Evolutionary conservation across 805 yeast species (phyloP).

Genomic region (Kregervanrija pseudodelftensis): DNA sequence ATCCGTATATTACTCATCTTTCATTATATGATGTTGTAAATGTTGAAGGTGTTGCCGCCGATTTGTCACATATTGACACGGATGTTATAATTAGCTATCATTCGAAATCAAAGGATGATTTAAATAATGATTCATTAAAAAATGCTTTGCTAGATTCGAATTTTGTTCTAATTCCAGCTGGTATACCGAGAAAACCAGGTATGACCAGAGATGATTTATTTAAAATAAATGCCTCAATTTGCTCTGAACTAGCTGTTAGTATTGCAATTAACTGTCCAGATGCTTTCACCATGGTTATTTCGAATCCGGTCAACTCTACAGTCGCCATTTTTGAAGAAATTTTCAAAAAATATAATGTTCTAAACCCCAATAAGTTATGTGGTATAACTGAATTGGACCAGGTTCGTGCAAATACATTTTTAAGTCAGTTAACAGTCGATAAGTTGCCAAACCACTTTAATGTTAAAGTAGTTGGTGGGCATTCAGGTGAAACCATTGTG

Average conservation of each 20-base stretch:
- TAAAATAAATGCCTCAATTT: constrained; percentile 60
- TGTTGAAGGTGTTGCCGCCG: constrained; percentile 51
- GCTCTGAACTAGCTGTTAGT: constrained; percentile 64
- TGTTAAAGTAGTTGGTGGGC: constrained; percentile 86
- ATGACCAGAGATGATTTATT: constrained; percentile 60
- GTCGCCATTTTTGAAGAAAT: constrained; percentile 85
- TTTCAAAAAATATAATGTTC: constrained; percentile 58
- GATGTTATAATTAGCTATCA: constrained; percentile 39
- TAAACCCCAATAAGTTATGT: constrained; percentile 64
- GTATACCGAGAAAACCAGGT: constrained; percentile 59
- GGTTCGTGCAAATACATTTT: constrained; percentile 79
- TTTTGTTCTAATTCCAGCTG: constrained; percentile 52
- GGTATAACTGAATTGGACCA: constrained; percentile 89
- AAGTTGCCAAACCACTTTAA: constrained; percentile 43
- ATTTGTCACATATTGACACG: constrained; percentile 46
- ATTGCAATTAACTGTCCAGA: constrained; percentile 66
- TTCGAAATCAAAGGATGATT: constrained; percentile 26
- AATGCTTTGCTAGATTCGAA: constrained; percentile 39
- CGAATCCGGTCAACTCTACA: constrained; percentile 91
- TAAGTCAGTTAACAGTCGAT: constrained; percentile 42
- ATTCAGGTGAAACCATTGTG: constrained; percentile 90
- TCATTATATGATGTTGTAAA: constrained; percentile 49
- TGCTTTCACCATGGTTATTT: constrained; percentile 74
- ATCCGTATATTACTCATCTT: constrained; percentile 37
- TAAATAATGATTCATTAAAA: constrained; percentile 24